Evolutionary conservation across 2,329 filamentous ascomycete genomes (phyloP).

Genomic region (Colletotrichum sp.): DNA sequence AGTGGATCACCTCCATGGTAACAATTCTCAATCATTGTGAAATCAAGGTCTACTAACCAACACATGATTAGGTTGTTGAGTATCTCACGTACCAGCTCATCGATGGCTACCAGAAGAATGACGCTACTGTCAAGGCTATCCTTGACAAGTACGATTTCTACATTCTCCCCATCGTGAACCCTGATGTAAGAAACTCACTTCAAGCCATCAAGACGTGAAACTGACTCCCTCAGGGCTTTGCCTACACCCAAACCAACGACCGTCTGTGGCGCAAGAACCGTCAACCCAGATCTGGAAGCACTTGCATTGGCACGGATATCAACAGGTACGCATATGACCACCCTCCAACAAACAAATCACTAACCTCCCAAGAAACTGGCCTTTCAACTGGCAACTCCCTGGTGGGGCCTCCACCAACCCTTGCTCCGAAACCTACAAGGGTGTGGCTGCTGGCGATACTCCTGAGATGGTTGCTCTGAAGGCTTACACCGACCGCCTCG

Average conservation of each 20-base stretch:
- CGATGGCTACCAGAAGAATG: conserved; percentile 43
- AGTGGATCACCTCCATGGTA: conserved; percentile 64
- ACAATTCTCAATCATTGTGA: neutral
- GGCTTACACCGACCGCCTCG: conserved; percentile 32
- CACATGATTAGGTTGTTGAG: conserved; percentile 43
- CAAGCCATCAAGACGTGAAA: neutral
- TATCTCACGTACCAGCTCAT: conserved; percentile 58
- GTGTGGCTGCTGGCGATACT: conserved; percentile 46
- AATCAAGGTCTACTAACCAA: neutral
- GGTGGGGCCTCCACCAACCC: conserved; percentile 58
- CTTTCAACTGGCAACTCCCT: conserved; percentile 53
- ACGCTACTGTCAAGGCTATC: conserved; percentile 43
- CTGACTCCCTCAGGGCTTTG: conserved; percentile 49
- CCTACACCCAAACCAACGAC: conserved; percentile 60
- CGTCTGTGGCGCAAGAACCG: conserved; percentile 70
- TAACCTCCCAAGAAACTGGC: conserved; percentile 50
- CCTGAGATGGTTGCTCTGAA: conserved; percentile 57
- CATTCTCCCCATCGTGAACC: conserved; percentile 67
- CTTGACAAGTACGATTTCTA: conserved; percentile 71
- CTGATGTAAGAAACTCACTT: conserved; percentile 47
- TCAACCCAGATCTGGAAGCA: conserved; percentile 39
- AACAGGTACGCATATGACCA: conserved; percentile 44
- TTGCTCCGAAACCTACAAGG: conserved; percentile 55
- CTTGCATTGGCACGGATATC: conserved; percentile 58
- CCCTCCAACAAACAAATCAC: too few species aligned